These are phyloP conservation scores for Babjeviella inositovora DNA, from an alignment of 805 yeast species.

Conservation along the genomic window DNA sequence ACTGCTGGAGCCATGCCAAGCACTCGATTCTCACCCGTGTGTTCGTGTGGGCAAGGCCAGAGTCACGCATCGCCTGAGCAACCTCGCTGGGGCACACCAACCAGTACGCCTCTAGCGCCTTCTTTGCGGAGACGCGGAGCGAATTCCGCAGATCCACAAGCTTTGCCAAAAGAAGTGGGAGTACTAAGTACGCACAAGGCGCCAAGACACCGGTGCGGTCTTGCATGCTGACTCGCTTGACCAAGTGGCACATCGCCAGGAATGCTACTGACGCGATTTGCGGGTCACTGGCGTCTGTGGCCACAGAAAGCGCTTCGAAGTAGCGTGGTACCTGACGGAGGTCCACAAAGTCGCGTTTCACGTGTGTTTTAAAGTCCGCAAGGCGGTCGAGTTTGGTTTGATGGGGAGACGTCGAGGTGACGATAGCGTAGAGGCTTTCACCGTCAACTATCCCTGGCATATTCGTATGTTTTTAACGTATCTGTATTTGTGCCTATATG, in stretches of 20 bases:
- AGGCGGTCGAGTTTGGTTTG: too few species aligned
- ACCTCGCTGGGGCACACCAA: constrained; percentile 29
- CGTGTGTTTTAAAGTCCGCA: constrained; percentile 33
- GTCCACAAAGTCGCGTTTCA: constrained; percentile 38
- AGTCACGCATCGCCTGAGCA: constrained; percentile 22
- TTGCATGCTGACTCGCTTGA: constrained; percentile 43
- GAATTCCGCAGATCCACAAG: constrained; percentile 22
- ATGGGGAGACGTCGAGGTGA: too few species aligned
- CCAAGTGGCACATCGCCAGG: constrained; percentile 35
- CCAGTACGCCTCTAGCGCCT: constrained; percentile 39
- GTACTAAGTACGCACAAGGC: constrained; percentile 21
- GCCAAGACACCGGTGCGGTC: constrained; percentile 24
- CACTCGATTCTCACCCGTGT: constrained; percentile 21
- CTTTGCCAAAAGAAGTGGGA: constrained; percentile 34
- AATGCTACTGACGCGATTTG: constrained; percentile 24
- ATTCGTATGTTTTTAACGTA: too few species aligned
- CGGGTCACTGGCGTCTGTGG: constrained; percentile 18
- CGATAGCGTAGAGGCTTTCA: too few species aligned
- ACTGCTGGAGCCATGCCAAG: constrained; percentile 23
- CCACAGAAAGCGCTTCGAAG: constrained; percentile 29
- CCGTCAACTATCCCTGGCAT: too few species aligned
- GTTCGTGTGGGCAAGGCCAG: constrained; percentile 22
- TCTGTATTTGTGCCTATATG: too few species aligned
- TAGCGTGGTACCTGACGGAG: constrained; percentile 29
- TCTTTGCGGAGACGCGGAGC: constrained; percentile 24